Evolutionary conservation across 2,329 filamentous ascomycete species (phyloP), one percentile per base, ranked within the genome.

Genomic region (Alternaria viburni): DNA sequence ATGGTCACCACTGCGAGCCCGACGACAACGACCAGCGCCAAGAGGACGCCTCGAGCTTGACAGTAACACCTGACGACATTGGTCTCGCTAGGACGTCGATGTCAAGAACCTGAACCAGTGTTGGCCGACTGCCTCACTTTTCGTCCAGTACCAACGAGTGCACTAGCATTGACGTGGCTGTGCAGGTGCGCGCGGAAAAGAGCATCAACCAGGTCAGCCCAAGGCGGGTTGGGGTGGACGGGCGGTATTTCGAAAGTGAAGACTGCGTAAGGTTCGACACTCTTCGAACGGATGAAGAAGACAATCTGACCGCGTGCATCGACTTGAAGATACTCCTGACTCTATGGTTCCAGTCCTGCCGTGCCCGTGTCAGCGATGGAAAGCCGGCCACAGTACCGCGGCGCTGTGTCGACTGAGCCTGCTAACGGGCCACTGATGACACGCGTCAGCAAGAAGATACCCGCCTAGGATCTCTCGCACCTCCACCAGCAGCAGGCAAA

Each of bases 101-200:
- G 3, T 13, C 6, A 9, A 11, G 6, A 9, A 13, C 7, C 25
- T 19, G 5, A n/a, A 5, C 28, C n/a, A 30, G 4, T 30, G 47
- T 30, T 21, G 47, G 25, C 6, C 10, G 47, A 28, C 6, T 32
- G 30, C 47, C 17, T 51, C 26, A 51, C 47, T 51, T 51, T 51
- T 10, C 7, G 6, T 32, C 3, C 12, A 7, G 19, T n/a, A 7
- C 26, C 7, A 5, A 12, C 47, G 13, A 23, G 13, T 6, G 19
- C 4, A 23, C 19, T 32, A 32, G 47, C n/a, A 7, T 32, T 2
- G 47, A 32, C 19, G 12, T 21, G 47, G 47, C 47, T 13, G 47
- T 51, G 47, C 47, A 32, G 26, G 7, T 8, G 11, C 4, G 47
- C 12, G 26, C 6, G 12, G 5, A 32, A 15, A 12, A 32, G 12